Percentiles rank a stretch among this genome's conserved stretches.
phyloP scores from a whole-genome alignment of 2,329 filamentous ascomycete species.

The Neoscytalidium dimidiatum region DNA sequence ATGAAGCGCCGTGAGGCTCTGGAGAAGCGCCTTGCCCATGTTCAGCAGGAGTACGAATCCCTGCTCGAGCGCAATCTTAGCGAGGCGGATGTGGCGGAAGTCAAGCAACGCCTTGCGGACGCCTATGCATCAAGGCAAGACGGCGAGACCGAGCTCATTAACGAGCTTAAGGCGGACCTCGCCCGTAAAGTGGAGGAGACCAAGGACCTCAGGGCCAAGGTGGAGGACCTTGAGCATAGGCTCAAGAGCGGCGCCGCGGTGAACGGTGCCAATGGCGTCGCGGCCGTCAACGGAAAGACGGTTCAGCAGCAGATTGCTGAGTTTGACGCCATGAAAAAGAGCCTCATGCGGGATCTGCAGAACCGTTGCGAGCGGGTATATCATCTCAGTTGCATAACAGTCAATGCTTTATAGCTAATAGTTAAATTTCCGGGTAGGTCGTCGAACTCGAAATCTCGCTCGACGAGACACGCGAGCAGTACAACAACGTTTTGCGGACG shows the following conservation, averaged over 20 bases:
- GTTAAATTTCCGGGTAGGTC: constrained; percentile 45
- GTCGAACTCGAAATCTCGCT: constrained; percentile 97
- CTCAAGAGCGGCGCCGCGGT: constrained; percentile 62
- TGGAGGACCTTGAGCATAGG: constrained; percentile 77
- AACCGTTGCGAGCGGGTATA: constrained; percentile 89
- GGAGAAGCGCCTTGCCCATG: constrained; percentile 70
- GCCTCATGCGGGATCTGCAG: constrained; percentile 95
- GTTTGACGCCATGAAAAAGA: constrained; percentile 99
- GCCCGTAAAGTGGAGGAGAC: constrained; percentile 79
- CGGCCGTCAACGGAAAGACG: constrained; percentile 73
- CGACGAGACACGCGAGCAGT: constrained; percentile 96
- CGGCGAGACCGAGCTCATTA: constrained; percentile 70
- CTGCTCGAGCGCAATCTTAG: constrained; percentile 77
- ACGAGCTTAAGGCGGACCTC: constrained; percentile 76
- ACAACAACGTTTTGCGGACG: constrained; percentile 95
- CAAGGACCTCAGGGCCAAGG: constrained; percentile 73
- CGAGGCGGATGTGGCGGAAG: constrained; percentile 77
- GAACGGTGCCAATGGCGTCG: constrained; percentile 59
- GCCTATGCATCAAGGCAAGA: constrained; percentile 76
- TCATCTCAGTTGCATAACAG: constrained; percentile 27
- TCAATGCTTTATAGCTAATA: constrained; percentile 18
- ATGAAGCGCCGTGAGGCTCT: constrained; percentile 71
- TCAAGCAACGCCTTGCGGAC: constrained; percentile 77
- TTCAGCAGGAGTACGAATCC: constrained; percentile 83
- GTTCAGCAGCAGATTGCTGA: constrained; percentile 97